Base-by-base conservation (phyloP, 1,284 basidiomycete species). In the Heliocybe sulcata region DNA sequence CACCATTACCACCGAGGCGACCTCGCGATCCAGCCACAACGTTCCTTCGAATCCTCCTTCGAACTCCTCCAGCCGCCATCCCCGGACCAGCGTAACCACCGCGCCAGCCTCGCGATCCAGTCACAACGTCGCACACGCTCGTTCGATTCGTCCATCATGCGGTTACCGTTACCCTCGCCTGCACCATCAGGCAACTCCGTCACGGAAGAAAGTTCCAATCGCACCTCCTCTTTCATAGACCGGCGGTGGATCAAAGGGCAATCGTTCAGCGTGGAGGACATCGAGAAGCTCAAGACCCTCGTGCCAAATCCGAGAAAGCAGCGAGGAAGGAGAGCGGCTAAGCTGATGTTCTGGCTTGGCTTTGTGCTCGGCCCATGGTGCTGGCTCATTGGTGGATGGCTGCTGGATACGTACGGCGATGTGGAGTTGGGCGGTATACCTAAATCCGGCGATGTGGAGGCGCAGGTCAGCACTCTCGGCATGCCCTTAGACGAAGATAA, bases 321-420 rank as follows among this genome's bases (percentile, higher is more conserved):
- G 38, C 38, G 12, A 6, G 38, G n/a, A n/a, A 29, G 47, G 9
- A 29, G 47, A 16, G 47, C 20, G 20, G 6, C 23, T 9, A 49
- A 22, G 20, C 10, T 83, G 62, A 69, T 86, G 11, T 88, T 88
- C 68, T 88, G 83, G 82, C 57, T 82, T 0, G 86, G 85, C 1
- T 88, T 88, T 60, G 55, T 86, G 42, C 47, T 49, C n/a, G 78
- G 68, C 68, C 86, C 65, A 53, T 87, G 67, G 75, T 88, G 64
- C 61, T 88, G 85, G 85, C 74, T 88, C 35, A 73, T 88, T 14
- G 85, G 85, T 0, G 85, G 85, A 1, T 88, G 86, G 86, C 77
- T 85, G 60, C 73, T 85, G 57, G 76, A 49, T 20, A 49, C 10
- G 6, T 25, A 75, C 71, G 57, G 72, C 73, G 16, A 57, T 50